These are phyloP conservation scores for Acer campestre DNA, from an alignment of 345 rosid genomes.

Conservation along the genomic window DNA sequence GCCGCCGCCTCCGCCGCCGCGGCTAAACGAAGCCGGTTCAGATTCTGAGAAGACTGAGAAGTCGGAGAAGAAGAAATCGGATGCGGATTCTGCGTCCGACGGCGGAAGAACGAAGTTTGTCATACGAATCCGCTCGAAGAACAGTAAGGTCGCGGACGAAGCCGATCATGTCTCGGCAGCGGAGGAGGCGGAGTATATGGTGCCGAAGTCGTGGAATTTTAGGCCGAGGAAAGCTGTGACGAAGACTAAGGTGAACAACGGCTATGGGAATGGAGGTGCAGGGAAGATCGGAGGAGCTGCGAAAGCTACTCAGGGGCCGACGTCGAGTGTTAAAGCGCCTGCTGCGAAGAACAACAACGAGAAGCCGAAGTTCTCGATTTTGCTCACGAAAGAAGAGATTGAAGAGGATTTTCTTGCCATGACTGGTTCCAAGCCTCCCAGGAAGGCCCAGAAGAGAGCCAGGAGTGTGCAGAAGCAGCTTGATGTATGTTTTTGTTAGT, in stretches of 20 bases:
- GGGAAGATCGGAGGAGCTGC: constrained; percentile 32
- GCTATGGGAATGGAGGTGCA: constrained; percentile 21
- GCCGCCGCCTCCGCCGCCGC: constrained; percentile 33
- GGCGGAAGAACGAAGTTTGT: constrained; percentile 49
- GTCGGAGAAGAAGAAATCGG: constrained; percentile 24
- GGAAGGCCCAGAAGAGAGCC: constrained; percentile 75
- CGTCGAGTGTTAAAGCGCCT: too few species aligned
- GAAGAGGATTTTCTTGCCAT: constrained; percentile 68
- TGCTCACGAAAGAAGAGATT: constrained; percentile 66
- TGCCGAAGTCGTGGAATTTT: constrained; percentile 68
- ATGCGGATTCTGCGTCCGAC: constrained; percentile 23
- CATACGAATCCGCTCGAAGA: constrained; percentile 48
- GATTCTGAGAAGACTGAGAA: constrained; percentile 35
- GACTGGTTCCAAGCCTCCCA: constrained; percentile 72
- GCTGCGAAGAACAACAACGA: constrained; percentile 31
- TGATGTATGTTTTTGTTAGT: constrained; percentile 36
- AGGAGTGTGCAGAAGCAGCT: constrained; percentile 69
- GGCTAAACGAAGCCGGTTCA: constrained; percentile 9
- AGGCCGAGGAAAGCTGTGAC: constrained; percentile 55
- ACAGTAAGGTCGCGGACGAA: constrained; percentile 23
- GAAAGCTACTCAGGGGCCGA: neutral
- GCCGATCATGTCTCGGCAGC: constrained; percentile 47
- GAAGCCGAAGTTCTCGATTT: constrained; percentile 55
- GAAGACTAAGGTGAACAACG: constrained; percentile 30
- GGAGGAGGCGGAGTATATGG: constrained; percentile 43